Conservation (phyloP, 768 basidiomycete species). For the Kwoniella europaea region DNA sequence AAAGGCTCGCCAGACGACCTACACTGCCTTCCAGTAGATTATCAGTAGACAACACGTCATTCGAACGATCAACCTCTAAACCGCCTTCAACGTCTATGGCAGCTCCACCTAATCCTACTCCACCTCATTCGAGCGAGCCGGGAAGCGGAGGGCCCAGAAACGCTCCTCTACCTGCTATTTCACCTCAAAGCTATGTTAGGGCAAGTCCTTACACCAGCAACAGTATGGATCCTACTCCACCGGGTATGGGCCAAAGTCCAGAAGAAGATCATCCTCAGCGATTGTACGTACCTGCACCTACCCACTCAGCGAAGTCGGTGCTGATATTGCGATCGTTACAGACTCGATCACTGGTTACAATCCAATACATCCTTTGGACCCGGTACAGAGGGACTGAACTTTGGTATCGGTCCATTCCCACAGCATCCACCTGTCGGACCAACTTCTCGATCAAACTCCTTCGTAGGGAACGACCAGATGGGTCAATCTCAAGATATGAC, state of each 20-base stretch:
- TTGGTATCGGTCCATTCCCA: conserved; percentile 17
- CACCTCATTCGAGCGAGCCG: conserved; percentile 11
- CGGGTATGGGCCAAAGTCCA: conserved; percentile 27
- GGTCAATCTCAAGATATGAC: conserved; percentile 8
- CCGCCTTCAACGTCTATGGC: conserved; percentile 9
- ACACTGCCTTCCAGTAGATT: not conserved
- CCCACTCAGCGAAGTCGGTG: no score
- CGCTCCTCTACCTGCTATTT: conserved; percentile 16
- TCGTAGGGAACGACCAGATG: not conserved
- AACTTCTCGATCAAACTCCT: not conserved
- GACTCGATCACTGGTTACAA: conserved; percentile 54
- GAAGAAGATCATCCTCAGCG: conserved; percentile 55
- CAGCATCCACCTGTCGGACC: conserved; percentile 2
- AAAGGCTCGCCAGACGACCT: conserved; percentile 16
- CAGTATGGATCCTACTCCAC: conserved; percentile 19
- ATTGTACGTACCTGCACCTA: conserved; percentile 33
- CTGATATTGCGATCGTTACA: not conserved
- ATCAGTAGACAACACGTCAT: conserved; percentile 37
- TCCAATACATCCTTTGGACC: conserved; percentile 37
- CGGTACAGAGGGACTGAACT: conserved; percentile 33
- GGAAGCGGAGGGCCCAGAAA: not conserved
- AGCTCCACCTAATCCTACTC: conserved; percentile 20
- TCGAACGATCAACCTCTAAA: conserved; percentile 29
- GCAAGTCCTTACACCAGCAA: conserved; percentile 1
- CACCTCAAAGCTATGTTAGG: conserved; percentile 14